These are phyloP conservation scores for Aspergillus thermomutatus DNA, from an alignment of 2,329 filamentous ascomycete genomes.

Conservation along the genomic window DNA sequence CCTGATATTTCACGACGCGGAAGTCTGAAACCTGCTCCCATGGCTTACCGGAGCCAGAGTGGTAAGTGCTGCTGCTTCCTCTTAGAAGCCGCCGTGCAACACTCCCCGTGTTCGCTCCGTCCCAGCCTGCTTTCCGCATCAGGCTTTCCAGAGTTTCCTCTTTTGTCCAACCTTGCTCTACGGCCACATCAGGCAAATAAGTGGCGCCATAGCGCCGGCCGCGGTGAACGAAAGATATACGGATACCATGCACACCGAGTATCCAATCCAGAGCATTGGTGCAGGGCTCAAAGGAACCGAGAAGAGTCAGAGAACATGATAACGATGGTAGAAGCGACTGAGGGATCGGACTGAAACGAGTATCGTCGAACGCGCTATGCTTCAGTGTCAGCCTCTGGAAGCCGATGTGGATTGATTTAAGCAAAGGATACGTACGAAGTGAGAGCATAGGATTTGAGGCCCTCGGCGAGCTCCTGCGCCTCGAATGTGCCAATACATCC, in stretches of 20 bases:
- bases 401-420: background rate
- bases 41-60: conserved; percentile 28
- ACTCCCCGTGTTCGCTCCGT: conserved; percentile 49
- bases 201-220: conserved; percentile 76
- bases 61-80: conserved; percentile 35
- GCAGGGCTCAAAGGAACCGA: conserved; percentile 79
- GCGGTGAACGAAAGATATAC: conserved; percentile 76
- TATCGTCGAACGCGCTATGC: conserved; percentile 61
- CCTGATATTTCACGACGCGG: conserved; percentile 80
- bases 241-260: conserved; percentile 79
- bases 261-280: conserved; percentile 77
- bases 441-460: conserved; percentile 75
- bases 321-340: conserved; percentile 45
- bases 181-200: conserved; percentile 86
- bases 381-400: conserved; percentile 1
- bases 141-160: conserved; percentile 86
- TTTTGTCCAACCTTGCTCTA: conserved; percentile 91
- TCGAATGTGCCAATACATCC: conserved; percentile 98
- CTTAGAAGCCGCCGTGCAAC: conserved; percentile 37
- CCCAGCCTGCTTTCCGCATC: conserved; percentile 94
- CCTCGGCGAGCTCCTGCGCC: conserved; percentile 66
- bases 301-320: conserved; percentile 68
- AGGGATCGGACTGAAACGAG: conserved; percentile 59
- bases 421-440: conserved; percentile 59
- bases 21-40: conserved; percentile 76